Evolutionary conservation across 2,329 filamentous ascomycete genomes (phyloP), one percentile per base, ranked within the genome.

Genomic region (Trichoderma breve): DNA sequence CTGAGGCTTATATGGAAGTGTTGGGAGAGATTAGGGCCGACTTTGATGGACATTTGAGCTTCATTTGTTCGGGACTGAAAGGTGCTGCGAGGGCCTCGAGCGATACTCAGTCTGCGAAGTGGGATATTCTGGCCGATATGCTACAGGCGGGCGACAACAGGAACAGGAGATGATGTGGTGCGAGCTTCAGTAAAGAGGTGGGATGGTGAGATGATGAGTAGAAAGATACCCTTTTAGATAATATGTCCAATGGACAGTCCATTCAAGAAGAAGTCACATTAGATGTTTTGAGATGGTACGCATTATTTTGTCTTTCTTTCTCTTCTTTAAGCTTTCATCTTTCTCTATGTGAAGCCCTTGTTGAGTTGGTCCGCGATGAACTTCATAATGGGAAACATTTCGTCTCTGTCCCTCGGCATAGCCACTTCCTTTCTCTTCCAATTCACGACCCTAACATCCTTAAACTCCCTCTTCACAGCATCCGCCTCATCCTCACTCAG

Each of bases 381-480:
- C 78, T 92, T 89, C 94, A 98, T 98, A 73, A 98, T 87, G 0
- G 95, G 94, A 77, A 95, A 79, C 87, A 97, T 95, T 85, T 98
- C 95, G 12, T 97, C 94, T 68, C 92, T 86, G 79, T 87, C 91
- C 60, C 86, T 84, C n/a, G 94, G 94, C 95, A 98, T 97, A 1
- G 87, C 87, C 80, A 97, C 93, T 6, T 91, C 92, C 3, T 80
- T 81, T 78, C 91, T 89, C 77, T 86, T 88, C 89, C 93, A 96
- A 77, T 88, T 88, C 71, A 90, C 90, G 74, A 91, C 85, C 79
- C 89, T 86, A 26, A 93, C 89, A 76, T 90, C 86, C 74, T 86
- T 83, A 80, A 95, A 96, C 70, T 88, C 86, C 55, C 84, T 83
- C 79, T 89, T 91, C 43, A 94, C 82, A 71, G 86, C 83, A n/a